phyloP scores from a whole-genome alignment of 164 flowering plant genomes.

The Chimonanthus salicifolius region DNA sequence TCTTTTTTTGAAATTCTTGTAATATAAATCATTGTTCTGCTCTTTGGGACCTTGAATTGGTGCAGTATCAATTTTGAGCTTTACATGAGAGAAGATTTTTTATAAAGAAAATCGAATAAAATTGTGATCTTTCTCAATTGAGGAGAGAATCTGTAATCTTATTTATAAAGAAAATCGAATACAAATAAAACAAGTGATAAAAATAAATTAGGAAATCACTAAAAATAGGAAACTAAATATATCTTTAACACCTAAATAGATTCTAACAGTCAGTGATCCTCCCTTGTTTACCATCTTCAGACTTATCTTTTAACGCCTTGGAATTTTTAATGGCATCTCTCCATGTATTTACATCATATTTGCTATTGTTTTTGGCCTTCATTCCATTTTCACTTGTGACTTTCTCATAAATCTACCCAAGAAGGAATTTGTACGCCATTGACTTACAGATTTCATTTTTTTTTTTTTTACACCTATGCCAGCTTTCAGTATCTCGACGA shows the following conservation, averaged over 20 bases:
- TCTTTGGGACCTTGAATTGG: background rate
- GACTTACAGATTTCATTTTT: background rate
- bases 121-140: no score
- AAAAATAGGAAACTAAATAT: no score
- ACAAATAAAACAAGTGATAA: no score
- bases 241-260: no score
- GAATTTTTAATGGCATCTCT: background rate
- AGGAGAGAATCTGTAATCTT: no score
- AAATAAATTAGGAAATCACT: no score
- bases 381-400: background rate
- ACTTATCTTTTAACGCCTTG: no score
- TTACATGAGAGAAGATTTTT: background rate
- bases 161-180: no score
- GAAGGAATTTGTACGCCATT: background rate
- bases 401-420: background rate
- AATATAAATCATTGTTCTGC: background rate
- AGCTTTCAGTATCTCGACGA: background rate
- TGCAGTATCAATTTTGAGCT: background rate
- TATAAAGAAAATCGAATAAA: no score
- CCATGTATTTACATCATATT: background rate
- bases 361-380: background rate
- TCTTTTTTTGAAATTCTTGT: background rate
- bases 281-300: no score
- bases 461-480: background rate
- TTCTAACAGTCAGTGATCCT: no score